Evolutionary conservation across 2,329 filamentous ascomycete species (phyloP).

Genomic region (Aspergillus chevalieri): DNA sequence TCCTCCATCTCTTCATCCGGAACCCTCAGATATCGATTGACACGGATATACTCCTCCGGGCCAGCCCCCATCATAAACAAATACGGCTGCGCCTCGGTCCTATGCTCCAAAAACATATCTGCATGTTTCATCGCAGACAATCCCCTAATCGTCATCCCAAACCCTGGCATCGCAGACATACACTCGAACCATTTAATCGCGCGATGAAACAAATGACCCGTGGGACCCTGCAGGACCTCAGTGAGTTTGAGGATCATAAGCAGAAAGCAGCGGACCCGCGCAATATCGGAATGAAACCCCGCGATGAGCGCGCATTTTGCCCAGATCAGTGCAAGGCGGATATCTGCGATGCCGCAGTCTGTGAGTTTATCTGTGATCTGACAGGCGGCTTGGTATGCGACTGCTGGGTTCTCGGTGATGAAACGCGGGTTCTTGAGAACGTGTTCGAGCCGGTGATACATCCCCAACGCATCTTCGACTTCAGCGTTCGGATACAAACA

Average conservation of each 20-base stretch:
- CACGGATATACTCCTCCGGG: slow-evolving; percentile 9
- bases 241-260: slow-evolving; percentile 8
- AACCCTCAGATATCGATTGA: slow-evolving; percentile 5
- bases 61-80: slow-evolving; percentile 13
- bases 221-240: slow-evolving; percentile 8
- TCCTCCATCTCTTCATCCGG: neutral
- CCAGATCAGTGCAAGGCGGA: slow-evolving; percentile 11
- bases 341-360: slow-evolving; percentile 6
- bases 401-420: slow-evolving; percentile 9
- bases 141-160: slow-evolving; percentile 11
- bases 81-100: slow-evolving; percentile 1
- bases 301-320: slow-evolving; percentile 18
- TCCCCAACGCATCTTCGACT: slow-evolving; percentile 10
- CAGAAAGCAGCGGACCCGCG: slow-evolving; percentile 15
- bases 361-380: slow-evolving; percentile 4
- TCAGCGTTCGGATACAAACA: slow-evolving; percentile 9
- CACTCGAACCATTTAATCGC: slow-evolving; percentile 4
- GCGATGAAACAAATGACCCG: slow-evolving; percentile 4
- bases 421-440: slow-evolving; percentile 1
- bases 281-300: slow-evolving; percentile 18
- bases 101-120: neutral
- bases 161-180: slow-evolving; percentile 8
- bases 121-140: slow-evolving; percentile 6
- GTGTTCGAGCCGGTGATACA: slow-evolving; percentile 3
- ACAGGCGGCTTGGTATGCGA: slow-evolving; percentile 8